These are phyloP conservation scores for Helianthus annuus DNA, from an alignment of 129 eudicot genomes.

Conservation along the genomic window DNA sequence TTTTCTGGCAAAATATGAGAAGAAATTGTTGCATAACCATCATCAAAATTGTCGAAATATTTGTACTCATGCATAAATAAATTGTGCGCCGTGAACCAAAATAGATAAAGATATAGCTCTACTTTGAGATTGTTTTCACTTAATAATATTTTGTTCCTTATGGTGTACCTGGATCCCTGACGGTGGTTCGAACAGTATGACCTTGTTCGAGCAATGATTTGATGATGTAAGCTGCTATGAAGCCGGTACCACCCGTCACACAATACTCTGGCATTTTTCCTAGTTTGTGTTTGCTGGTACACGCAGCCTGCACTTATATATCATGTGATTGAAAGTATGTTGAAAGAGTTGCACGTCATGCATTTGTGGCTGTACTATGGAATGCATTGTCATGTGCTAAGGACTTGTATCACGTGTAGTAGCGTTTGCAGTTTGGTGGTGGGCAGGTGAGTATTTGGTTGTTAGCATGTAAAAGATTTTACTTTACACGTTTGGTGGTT, in stretches of 20 bases:
- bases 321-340: not conserved
- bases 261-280: constrained; percentile 70
- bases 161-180: constrained; percentile 75
- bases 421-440: constrained; percentile 4
- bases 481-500: too few relatives aligned
- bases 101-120: not conserved
- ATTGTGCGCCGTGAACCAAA: not conserved
- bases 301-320: not conserved
- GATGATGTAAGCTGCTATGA: constrained; percentile 74
- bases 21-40: constrained; percentile 2
- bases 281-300: constrained; percentile 16
- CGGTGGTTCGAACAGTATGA: constrained; percentile 67
- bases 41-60: not conserved
- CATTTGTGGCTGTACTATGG: not conserved
- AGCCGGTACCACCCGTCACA: constrained; percentile 93
- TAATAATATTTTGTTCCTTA: not conserved
- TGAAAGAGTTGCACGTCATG: not conserved
- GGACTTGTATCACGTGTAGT: not conserved
- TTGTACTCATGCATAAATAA: not conserved
- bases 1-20: constrained; percentile 42
- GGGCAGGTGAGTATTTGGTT: constrained; percentile 26
- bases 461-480: not conserved
- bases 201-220: constrained; percentile 65
- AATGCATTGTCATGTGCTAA: too few relatives aligned
- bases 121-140: not conserved